A percentile compares a stretch with the other conserved stretches of the same genome.
These are phyloP conservation scores for Podila verticillata DNA, from an alignment of 192 early-diverging fungal genomes.

Conservation along the genomic window DNA sequence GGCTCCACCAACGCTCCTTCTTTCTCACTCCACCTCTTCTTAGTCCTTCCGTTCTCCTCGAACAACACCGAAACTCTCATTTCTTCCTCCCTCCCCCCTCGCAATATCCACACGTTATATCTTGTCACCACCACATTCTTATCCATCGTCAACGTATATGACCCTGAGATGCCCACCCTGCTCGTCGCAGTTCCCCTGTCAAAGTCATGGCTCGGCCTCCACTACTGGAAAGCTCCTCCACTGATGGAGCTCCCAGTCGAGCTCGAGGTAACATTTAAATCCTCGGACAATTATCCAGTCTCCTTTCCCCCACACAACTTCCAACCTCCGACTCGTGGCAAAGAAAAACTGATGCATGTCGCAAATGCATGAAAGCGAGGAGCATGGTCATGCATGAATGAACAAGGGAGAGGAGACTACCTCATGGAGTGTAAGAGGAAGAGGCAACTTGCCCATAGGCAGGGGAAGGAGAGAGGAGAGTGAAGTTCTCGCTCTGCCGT, in stretches of 20 bases:
- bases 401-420: too few relatives aligned
- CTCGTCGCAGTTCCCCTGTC: slow-evolving; percentile 25
- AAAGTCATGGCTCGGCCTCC: slow-evolving; percentile 34
- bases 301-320: not conserved
- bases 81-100: not conserved
- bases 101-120: not conserved
- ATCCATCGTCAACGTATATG: not conserved
- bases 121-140: not conserved
- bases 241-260: slow-evolving; percentile 47
- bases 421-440: too few relatives aligned
- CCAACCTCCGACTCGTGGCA: slow-evolving; percentile 2
- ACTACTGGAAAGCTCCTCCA: slow-evolving; percentile 33
- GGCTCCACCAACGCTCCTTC: too few relatives aligned
- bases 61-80: not conserved
- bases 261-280: slow-evolving; percentile 22
- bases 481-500: too few relatives aligned
- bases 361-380: too few relatives aligned
- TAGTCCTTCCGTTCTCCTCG: too few relatives aligned
- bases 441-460: too few relatives aligned
- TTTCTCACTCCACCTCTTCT: too few relatives aligned
- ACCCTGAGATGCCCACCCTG: slow-evolving; percentile 19
- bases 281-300: not conserved
- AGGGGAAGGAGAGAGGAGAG: too few relatives aligned
- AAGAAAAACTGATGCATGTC: not conserved
- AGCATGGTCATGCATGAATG: too few relatives aligned